Evolutionary conservation across 2,329 filamentous ascomycete species (phyloP), one percentile per base, ranked within the genome.

Genomic region (Didymella arachidicola): DNA sequence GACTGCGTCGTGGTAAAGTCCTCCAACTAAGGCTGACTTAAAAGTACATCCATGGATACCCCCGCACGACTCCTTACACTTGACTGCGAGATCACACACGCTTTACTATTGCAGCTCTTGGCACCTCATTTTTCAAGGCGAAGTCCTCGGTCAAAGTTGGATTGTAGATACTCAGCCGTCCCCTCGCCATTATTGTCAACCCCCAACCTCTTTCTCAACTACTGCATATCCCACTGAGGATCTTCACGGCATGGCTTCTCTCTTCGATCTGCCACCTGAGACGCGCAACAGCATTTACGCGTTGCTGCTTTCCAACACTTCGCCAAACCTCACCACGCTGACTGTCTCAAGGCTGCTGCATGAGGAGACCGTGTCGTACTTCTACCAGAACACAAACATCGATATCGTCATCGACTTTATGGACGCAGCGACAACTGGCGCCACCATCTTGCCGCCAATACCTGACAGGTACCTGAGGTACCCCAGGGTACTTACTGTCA

Each of bases 311-410:
- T 30, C 19, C 16, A 12, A 25, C n/a, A 18, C 42, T 25, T 11
- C 41, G 16, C 25, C 50, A 10, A 38, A 39, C 8, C 49, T 66
- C 8, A 59, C 60, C 5, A 12, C 71, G 6, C 61, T 70, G 49
- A 36, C 29, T 10, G 58, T 64, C 44, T 71, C 62, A 18, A 59
- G 57, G 29, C 51, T 59, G 19, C 7, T 71, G 3, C 61, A 69
- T 30, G 7, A 58, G 3, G 69, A 72, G 52, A 59, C 63, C 8
- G 52, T 64, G 1, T 65, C 69, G 7, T 65, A 66, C 55, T 71
- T 68, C 43, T 71, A 71, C 59, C 54, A 68, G 25, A 43, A 66
- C 12, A 65, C 60, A 30, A 1, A 27, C 22, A 61, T 68, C 22
- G 26, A 14, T 18, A 61, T 67, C 22, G 26, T 11, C 14, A 19